Evolutionary conservation across 2,329 filamentous ascomycete genomes (phyloP), one percentile per base, ranked within the genome.

Genomic region (Verticillium dahliae): DNA sequence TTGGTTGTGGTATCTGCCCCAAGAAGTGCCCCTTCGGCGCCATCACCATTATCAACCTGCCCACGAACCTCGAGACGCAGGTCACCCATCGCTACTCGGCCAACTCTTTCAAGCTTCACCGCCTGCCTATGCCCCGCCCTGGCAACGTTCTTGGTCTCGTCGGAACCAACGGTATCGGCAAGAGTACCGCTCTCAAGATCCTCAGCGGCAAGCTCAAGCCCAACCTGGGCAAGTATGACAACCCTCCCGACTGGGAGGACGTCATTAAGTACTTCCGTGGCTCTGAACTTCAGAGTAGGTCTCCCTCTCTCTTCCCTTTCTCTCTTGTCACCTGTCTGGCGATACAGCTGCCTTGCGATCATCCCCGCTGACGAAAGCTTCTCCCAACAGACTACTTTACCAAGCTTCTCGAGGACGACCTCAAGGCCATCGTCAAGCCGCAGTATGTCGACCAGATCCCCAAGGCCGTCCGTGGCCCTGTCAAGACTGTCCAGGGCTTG

Each of bases 21-120:
- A 99, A 99, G 83, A 98, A 98, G 78, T 99, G 95, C 77, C 95
- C 95, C 15, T 99, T 99, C 78, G 90, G 93, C 73, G 95, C 95
- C 71, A 99, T 99, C 80, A 96, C 94, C 76, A 99, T 99, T 78
- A 99, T 99, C 92, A 99, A 99, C 82, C 82, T 99, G 83, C 95
- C 96, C 69, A 99, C 95, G 76, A 99, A 99, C 80, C 90, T 99
- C 77, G 95, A 99, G 78, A 96, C 90, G 68, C 91, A 98, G 77
- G 92, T 99, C 73, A 98, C 95, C 69, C 96, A 99, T 78, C 90
- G 95, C 74, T 99, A 99, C 83, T 96, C 94, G 61, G 94, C 95
- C 76, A 99, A 99, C 85, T 97, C 93, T 81, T 99, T 99, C 87
- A 99, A 99, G 85, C 87, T 99, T 68, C 95, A 99, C 78, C 89